phyloP scores from a whole-genome alignment of 352 stramenopile species.

The Pythium aristosporum region DNA sequence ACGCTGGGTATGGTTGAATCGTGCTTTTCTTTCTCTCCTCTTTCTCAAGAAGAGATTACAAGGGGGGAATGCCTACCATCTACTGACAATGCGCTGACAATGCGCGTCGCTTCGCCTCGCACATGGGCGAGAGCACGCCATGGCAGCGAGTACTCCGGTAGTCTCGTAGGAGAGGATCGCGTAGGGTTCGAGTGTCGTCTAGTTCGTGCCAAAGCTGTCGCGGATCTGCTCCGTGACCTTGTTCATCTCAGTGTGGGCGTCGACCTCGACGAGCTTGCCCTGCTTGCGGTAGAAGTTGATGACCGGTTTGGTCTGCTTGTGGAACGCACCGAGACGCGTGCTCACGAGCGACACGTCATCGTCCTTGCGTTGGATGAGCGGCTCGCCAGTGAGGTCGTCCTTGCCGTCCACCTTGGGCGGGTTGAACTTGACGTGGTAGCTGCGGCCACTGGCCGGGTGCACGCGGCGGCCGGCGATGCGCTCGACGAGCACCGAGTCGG shows the following conservation, averaged over 20 bases:
- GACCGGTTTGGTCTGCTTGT: constrained; percentile 97
- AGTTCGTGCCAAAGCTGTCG: constrained; percentile 62
- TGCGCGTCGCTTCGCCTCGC: background rate
- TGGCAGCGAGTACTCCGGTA: background rate
- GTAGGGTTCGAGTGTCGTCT: constrained; percentile 29
- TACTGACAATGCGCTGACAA: background rate
- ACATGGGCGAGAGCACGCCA: background rate
- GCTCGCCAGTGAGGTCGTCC: constrained; percentile 95
- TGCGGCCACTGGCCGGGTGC: constrained; percentile 93
- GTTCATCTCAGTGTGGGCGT: constrained; percentile 89
- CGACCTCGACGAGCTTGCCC: constrained; percentile 86
- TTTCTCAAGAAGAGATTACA: background rate
- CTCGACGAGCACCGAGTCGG: constrained; percentile 95
- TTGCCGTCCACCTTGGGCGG: constrained; percentile 89
- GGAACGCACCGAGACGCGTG: constrained; percentile 93
- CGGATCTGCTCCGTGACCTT: constrained; percentile 86
- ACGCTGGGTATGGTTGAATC: background rate
- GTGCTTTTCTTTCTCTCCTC: background rate
- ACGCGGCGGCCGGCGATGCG: constrained; percentile 96
- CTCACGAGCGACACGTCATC: constrained; percentile 94
- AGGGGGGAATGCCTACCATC: background rate
- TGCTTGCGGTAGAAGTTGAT: constrained; percentile 90
- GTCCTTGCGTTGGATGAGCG: constrained; percentile 97
- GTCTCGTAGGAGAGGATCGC: background rate
- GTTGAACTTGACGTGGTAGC: constrained; percentile 98